A percentile compares a stretch with the other conserved stretches of the same genome.
Evolutionary conservation across 768 basidiomycete genomes (phyloP).

Genomic region (Lactarius evosmus): DNA sequence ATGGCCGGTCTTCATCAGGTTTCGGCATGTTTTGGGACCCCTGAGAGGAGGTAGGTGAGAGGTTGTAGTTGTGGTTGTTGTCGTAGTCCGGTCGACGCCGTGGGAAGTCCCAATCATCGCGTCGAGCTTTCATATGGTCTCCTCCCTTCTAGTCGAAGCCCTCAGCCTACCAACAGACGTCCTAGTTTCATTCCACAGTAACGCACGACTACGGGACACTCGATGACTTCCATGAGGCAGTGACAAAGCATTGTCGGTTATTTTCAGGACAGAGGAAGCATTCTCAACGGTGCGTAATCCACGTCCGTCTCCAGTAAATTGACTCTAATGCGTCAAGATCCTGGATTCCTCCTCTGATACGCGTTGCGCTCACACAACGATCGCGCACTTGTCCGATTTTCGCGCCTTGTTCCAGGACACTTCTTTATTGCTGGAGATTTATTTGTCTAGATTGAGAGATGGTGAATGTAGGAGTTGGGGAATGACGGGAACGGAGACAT

Average conservation of each 20-base stretch:
- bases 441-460: slow-evolving; percentile 48
- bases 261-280: slow-evolving; percentile 32
- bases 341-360: slow-evolving; percentile 58
- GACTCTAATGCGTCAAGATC: slow-evolving; percentile 6
- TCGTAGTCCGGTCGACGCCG: neutral
- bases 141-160: slow-evolving; percentile 22
- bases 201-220: slow-evolving; percentile 7
- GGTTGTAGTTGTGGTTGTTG: neutral
- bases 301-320: neutral
- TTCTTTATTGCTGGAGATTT: slow-evolving; percentile 67
- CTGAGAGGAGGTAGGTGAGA: neutral
- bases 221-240: slow-evolving; percentile 32
- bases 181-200: slow-evolving; percentile 13
- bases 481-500: slow-evolving; percentile 40
- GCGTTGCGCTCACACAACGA: slow-evolving; percentile 41
- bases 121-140: slow-evolving; percentile 13
- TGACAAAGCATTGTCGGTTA: slow-evolving; percentile 33
- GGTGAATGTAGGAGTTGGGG: slow-evolving; percentile 72
- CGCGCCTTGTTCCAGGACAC: slow-evolving; percentile 82
- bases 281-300: slow-evolving; percentile 30
- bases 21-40: slow-evolving; percentile 15
- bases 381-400: slow-evolving; percentile 65
- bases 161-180: slow-evolving; percentile 21
- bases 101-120: neutral
- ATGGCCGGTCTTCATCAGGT: slow-evolving; percentile 42